Evolutionary conservation across 1,139 yeast species (phyloP).

Genomic region (Hansenula lynferdii): DNA sequence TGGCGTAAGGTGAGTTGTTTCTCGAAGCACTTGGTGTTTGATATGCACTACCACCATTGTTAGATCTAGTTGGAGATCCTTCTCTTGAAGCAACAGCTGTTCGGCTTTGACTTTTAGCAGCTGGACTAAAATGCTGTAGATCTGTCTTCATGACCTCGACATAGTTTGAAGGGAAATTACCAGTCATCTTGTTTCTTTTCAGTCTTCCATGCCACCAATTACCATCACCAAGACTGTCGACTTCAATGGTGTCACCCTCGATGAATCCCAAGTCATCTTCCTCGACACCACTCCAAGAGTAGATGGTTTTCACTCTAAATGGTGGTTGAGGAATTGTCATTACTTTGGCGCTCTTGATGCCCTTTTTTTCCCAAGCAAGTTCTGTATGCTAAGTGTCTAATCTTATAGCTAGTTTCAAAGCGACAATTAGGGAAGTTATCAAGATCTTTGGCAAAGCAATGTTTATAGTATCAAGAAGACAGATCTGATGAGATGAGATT

Average conservation of each 20-base stretch:
- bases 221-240: constrained; percentile 75
- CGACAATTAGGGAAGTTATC: no score
- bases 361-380: neutral
- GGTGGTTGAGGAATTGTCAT: constrained; percentile 37
- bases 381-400: no score
- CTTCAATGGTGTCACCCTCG: constrained; percentile 90
- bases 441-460: no score
- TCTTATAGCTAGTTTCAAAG: no score
- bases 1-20: neutral
- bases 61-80: constrained; percentile 1
- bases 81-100: neutral
- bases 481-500: no score
- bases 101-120: constrained; percentile 1
- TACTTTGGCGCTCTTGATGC: neutral
- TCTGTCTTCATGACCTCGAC: constrained; percentile 52
- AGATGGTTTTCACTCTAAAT: constrained; percentile 70
- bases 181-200: constrained; percentile 75
- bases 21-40: neutral
- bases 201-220: constrained; percentile 90
- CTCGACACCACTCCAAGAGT: constrained; percentile 90
- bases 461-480: no score
- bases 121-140: constrained; percentile 6
- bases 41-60: neutral
- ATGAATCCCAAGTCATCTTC: constrained; percentile 88
- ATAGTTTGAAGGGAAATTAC: constrained; percentile 83